Evolutionary conservation across 495 filamentous ascomycete genomes (phyloP).

Genomic region (Lophiostoma macrostomum): DNA sequence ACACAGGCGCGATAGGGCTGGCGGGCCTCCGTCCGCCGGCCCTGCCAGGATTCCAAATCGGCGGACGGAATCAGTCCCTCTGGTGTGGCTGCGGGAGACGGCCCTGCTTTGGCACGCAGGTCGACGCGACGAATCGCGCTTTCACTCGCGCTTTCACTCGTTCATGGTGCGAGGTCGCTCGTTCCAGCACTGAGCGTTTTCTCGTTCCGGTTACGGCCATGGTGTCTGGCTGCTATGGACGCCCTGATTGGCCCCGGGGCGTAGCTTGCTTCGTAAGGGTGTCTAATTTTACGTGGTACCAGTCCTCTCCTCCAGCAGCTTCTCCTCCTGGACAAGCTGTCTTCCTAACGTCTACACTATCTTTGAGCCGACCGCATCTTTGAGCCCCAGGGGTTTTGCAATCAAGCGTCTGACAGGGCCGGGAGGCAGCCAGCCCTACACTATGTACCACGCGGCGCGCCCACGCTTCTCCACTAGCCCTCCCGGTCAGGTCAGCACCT

Average conservation of each 20-base stretch:
- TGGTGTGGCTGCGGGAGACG: slow-evolving; percentile 11
- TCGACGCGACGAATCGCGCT: no score
- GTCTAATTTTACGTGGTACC: slow-evolving; percentile 31
- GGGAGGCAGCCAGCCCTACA: slow-evolving; percentile 31
- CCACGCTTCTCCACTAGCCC: slow-evolving; percentile 20
- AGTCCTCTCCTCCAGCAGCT: not conserved
- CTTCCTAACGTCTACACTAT: not conserved
- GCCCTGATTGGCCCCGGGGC: slow-evolving; percentile 1
- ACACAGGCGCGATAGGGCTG: no score
- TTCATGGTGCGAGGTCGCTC: no score
- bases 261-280: slow-evolving; percentile 23
- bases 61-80: not conserved
- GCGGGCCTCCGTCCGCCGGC: no score
- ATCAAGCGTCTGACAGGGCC: slow-evolving; percentile 32
- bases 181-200: no score
- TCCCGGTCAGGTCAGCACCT: slow-evolving; percentile 31
- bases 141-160: no score
- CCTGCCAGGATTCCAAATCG: slow-evolving; percentile 9
- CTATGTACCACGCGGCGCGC: slow-evolving; percentile 29
- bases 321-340: not conserved
- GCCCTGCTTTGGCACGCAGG: no score
- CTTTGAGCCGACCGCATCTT: not conserved
- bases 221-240: not conserved
- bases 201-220: slow-evolving; percentile 24
- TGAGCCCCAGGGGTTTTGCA: slow-evolving; percentile 29